Percentiles rank a stretch among this genome's conserved stretches.
These are phyloP conservation scores for Backusella circina DNA, from an alignment of 192 early-diverging fungal genomes.

Conservation along the genomic window DNA sequence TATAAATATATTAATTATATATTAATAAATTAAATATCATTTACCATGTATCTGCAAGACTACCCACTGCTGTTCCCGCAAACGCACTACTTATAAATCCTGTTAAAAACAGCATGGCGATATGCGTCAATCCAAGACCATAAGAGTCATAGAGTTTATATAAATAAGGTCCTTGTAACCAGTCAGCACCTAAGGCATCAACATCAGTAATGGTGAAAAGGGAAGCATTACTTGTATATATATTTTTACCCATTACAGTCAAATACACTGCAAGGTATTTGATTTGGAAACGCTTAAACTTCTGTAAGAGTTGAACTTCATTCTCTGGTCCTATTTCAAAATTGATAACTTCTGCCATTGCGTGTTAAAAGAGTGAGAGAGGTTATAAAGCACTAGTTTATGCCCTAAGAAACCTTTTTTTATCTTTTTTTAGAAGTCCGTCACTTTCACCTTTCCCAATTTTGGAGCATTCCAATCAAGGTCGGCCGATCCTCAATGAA, in stretches of 20 bases:
- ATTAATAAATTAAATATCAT: constrained; percentile 7
- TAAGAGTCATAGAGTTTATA: constrained; percentile 65
- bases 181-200: constrained; percentile 35
- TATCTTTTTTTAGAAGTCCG: neutral
- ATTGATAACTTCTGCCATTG: neutral
- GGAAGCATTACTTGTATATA: neutral
- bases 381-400: neutral
- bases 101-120: constrained; percentile 66
- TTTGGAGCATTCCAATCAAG: neutral
- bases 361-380: neutral
- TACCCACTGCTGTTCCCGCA: constrained; percentile 68
- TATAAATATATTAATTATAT: neutral
- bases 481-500: neutral
- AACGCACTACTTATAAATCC: constrained; percentile 70
- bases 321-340: constrained; percentile 6
- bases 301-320: constrained; percentile 3
- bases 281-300: constrained; percentile 10
- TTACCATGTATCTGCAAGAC: constrained; percentile 65
- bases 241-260: constrained; percentile 22
- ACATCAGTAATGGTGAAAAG: neutral
- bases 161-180: constrained; percentile 59
- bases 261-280: constrained; percentile 31
- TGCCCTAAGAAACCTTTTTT: neutral
- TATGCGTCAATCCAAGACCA: constrained; percentile 51
- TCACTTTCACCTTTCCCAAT: neutral